A percentile compares a stretch with the other conserved stretches of the same genome.
These are phyloP conservation scores for Malus fusca DNA, from an alignment of 306 rosid genomes.

Conservation along the genomic window DNA sequence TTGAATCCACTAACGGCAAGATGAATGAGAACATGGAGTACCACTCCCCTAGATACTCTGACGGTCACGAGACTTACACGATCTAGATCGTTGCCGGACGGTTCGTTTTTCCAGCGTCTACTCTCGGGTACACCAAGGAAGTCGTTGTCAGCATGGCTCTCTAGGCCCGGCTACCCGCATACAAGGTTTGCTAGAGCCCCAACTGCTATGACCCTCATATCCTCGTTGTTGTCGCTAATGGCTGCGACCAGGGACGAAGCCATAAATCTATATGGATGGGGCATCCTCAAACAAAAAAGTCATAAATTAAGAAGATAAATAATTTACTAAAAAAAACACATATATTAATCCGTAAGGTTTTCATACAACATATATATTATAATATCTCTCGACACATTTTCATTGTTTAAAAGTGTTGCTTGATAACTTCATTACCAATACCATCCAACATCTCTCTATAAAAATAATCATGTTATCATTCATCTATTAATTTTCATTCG, in stretches of 20 bases:
- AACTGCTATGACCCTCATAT: conserved; percentile 77
- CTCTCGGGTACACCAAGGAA: conserved; percentile 62
- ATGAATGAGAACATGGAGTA: conserved; percentile 61
- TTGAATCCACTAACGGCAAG: conserved; percentile 62
- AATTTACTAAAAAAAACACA: too few species aligned
- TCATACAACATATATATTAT: too few species aligned
- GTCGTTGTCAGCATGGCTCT: conserved; percentile 86
- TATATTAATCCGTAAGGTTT: too few species aligned
- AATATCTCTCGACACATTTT: too few species aligned
- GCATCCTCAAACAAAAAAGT: too few species aligned
- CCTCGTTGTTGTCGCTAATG: conserved; percentile 62
- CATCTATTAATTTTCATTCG: too few species aligned
- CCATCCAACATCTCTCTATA: too few species aligned
- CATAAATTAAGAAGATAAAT: too few species aligned
- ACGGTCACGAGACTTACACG: conserved; percentile 85
- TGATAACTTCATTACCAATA: too few species aligned
- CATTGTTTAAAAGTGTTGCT: too few species aligned
- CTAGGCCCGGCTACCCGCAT: conserved; percentile 60
- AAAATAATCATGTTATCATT: too few species aligned
- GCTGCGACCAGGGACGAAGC: conserved; percentile 25
- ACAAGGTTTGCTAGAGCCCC: conserved; percentile 69
- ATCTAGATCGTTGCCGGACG: conserved; percentile 76
- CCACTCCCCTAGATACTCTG: conserved; percentile 71
- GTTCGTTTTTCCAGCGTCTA: conserved; percentile 62
- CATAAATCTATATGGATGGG: too few species aligned